Evolutionary conservation across 2,329 filamentous ascomycete genomes (phyloP).

Genomic region (Colletotrichum sp.): DNA sequence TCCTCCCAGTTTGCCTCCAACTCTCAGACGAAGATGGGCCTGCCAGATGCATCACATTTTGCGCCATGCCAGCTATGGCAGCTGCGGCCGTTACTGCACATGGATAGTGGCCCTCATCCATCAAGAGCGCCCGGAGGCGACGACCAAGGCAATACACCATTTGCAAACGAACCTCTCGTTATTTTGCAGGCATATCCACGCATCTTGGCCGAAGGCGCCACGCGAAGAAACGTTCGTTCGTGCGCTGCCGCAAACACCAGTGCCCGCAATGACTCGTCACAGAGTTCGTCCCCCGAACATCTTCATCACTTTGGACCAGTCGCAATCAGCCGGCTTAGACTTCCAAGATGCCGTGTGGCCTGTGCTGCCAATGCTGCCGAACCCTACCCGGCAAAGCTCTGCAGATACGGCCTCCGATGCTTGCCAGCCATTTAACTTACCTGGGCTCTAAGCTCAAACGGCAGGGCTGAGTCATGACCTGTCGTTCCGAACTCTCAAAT

Average conservation of each 20-base stretch:
- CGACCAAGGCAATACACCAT: background rate
- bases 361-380: background rate
- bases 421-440: background rate
- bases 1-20: background rate
- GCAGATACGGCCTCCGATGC: background rate
- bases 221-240: constrained; percentile 7
- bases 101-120: background rate
- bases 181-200: background rate
- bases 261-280: constrained; percentile 13
- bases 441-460: background rate
- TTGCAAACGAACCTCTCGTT: background rate
- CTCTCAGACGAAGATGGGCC: background rate
- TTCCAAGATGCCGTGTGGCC: constrained; percentile 13
- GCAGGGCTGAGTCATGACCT: constrained; percentile 19
- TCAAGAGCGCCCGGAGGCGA: background rate
- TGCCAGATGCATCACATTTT: background rate
- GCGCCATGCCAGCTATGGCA: background rate
- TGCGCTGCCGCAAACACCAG: background rate
- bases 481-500: constrained; percentile 2
- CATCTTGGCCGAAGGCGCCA: background rate
- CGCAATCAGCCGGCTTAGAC: constrained; percentile 16
- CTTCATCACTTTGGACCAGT: constrained; percentile 15
- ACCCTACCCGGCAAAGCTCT: background rate
- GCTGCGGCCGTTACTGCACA: background rate
- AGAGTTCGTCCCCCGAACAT: constrained; percentile 13